These are phyloP conservation scores for Diaporthe batatas DNA, from an alignment of 2,329 filamentous ascomycete species.

Conservation along the genomic window DNA sequence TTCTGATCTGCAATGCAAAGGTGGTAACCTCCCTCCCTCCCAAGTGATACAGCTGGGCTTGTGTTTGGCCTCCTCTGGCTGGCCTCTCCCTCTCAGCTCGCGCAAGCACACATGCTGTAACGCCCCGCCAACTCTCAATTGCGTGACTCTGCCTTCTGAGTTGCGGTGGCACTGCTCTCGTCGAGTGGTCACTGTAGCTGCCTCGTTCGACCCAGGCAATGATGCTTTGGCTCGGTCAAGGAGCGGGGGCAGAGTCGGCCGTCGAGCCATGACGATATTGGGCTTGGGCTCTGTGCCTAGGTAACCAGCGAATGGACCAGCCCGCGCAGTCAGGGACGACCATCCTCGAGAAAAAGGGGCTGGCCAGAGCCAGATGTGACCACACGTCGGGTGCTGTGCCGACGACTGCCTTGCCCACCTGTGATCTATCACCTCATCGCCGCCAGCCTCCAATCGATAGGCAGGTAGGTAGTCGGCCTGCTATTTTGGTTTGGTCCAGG, in stretches of 20 bases:
- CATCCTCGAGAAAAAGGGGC: constrained; percentile 19
- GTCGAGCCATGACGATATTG: constrained; percentile 1
- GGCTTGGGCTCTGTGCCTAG: constrained; percentile 1
- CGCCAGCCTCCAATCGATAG: constrained; percentile 15
- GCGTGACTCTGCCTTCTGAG: constrained; percentile 36
- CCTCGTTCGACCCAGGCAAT: neutral
- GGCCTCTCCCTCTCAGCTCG: constrained; percentile 30
- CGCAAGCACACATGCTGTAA: constrained; percentile 39
- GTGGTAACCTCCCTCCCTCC: constrained; percentile 30
- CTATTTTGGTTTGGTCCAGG: neutral
- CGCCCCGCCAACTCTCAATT: constrained; percentile 32
- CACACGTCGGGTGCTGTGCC: neutral
- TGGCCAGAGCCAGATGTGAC: constrained; percentile 16
- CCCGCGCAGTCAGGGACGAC: constrained; percentile 8
- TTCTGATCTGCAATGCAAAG: constrained; percentile 18
- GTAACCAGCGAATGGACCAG: constrained; percentile 32
- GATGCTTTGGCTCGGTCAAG: neutral
- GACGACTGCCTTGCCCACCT: constrained; percentile 3
- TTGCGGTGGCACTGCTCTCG: constrained; percentile 8
- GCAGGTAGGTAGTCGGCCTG: neutral
- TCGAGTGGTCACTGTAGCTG: constrained; percentile 19
- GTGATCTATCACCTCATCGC: constrained; percentile 25
- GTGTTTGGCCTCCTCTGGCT: constrained; percentile 37
- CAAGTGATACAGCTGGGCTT: constrained; percentile 37
- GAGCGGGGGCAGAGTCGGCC: neutral